Percentiles rank a stretch among this genome's conserved stretches.
Evolutionary conservation across 1,284 basidiomycete genomes (phyloP).

Genomic region (Trametes sp.): DNA sequence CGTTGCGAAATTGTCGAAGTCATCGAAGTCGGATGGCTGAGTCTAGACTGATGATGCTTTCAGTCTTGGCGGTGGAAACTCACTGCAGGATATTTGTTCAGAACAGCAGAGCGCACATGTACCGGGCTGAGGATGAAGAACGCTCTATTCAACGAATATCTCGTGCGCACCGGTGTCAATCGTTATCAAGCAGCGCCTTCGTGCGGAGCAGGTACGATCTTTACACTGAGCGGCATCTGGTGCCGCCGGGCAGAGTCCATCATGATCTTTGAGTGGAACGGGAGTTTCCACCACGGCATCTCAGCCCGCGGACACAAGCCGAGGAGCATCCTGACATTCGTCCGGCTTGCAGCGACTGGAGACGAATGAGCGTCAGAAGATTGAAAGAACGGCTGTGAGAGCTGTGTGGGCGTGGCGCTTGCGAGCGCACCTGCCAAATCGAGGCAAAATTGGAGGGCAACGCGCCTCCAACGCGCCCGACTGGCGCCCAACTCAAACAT

Average conservation of each 20-base stretch:
- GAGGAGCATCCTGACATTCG: not conserved
- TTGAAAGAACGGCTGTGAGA: not conserved
- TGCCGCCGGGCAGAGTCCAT: not conserved
- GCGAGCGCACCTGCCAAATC: not conserved
- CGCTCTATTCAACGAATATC: not conserved
- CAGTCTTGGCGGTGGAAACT: no score
- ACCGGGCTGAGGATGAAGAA: no score
- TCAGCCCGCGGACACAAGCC: not conserved
- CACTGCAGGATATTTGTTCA: no score
- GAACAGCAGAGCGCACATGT: no score
- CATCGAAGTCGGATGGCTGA: no score
- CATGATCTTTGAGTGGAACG: not conserved
- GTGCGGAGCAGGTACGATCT: not conserved
- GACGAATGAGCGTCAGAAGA: not conserved
- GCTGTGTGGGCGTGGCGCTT: not conserved
- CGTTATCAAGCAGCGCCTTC: not conserved
- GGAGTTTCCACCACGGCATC: not conserved
- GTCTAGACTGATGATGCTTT: no score
- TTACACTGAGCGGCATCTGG: not conserved
- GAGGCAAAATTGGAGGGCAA: slow-evolving; percentile 1
- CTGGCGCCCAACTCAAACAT: not conserved
- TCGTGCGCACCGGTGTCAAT: not conserved
- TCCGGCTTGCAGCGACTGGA: no score
- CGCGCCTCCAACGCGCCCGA: not conserved
- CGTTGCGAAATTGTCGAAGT: no score